Percentiles rank a stretch among this genome's conserved stretches.
Conservation (phyloP, 805 yeast species). For the Ogataea sp. region DNA sequence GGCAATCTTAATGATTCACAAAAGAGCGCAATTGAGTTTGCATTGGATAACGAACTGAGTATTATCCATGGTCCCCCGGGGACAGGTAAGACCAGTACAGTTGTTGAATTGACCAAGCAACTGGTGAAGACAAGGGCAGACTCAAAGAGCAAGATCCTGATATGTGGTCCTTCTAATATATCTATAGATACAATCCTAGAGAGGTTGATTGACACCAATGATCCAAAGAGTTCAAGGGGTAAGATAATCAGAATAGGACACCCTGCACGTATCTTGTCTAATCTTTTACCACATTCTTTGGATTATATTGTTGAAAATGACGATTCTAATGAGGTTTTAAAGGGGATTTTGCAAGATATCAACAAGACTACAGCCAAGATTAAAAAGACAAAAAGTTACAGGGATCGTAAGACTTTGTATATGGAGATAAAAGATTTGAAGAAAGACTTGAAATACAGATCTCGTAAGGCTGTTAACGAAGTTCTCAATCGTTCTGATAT, state of each 20-base stretch:
- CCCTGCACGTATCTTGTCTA: slow-evolving; percentile 73
- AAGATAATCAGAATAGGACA: slow-evolving; percentile 80
- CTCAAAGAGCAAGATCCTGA: slow-evolving; percentile 44
- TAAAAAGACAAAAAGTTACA: slow-evolving; percentile 53
- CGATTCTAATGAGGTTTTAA: slow-evolving; percentile 51
- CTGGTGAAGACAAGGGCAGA: slow-evolving; percentile 28
- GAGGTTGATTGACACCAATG: slow-evolving; percentile 39
- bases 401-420: slow-evolving; percentile 62
- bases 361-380: slow-evolving; percentile 40
- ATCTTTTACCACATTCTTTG: slow-evolving; percentile 61
- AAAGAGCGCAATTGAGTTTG: slow-evolving; percentile 58
- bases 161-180: slow-evolving; percentile 92
- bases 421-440: slow-evolving; percentile 58
- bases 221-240: slow-evolving; percentile 19
- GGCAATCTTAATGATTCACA: slow-evolving; percentile 59
- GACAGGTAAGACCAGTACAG: slow-evolving; percentile 77
- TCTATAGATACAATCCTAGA: slow-evolving; percentile 89
- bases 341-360: slow-evolving; percentile 67
- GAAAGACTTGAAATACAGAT: slow-evolving; percentile 62
- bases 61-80: slow-evolving; percentile 81
- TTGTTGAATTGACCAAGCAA: slow-evolving; percentile 76
- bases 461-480: slow-evolving; percentile 51
- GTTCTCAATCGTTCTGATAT: slow-evolving; percentile 56
- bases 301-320: slow-evolving; percentile 59
- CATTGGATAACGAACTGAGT: slow-evolving; percentile 46